Percentiles rank a stretch among this genome's conserved stretches.
These are phyloP conservation scores for Fulvia fulva DNA, from an alignment of 2,329 filamentous ascomycete species.

Conservation along the genomic window DNA sequence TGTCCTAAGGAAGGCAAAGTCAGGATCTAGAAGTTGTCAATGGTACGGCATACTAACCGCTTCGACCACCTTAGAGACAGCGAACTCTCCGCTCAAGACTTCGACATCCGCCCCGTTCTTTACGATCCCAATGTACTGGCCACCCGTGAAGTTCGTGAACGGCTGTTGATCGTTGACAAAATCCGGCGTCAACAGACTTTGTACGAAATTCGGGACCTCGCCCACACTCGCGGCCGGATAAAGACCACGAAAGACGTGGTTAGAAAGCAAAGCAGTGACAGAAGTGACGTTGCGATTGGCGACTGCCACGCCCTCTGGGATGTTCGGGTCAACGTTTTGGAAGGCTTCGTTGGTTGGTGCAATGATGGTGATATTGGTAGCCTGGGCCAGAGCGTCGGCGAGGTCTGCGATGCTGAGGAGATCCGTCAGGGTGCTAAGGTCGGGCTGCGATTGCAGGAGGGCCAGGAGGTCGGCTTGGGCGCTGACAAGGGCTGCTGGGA, in stretches of 20 bases:
- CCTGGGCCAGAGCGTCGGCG: slow-evolving; percentile 7
- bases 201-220: slow-evolving; percentile 9
- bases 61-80: slow-evolving; percentile 33
- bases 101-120: slow-evolving; percentile 33
- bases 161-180: slow-evolving; percentile 35
- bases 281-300: slow-evolving; percentile 4
- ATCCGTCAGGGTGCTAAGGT: slow-evolving; percentile 7
- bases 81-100: slow-evolving; percentile 35
- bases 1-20: slow-evolving; percentile 1
- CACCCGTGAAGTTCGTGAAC: slow-evolving; percentile 37
- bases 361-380: slow-evolving; percentile 56
- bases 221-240: slow-evolving; percentile 1
- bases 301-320: slow-evolving; percentile 6
- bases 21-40: not conserved
- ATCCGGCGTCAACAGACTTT: slow-evolving; percentile 4
- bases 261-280: slow-evolving; percentile 3
- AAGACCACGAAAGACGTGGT: slow-evolving; percentile 7
- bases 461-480: slow-evolving; percentile 8
- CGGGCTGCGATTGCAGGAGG: slow-evolving; percentile 5
- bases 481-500: not conserved
- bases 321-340: slow-evolving; percentile 39
- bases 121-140: slow-evolving; percentile 36
- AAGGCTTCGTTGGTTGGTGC: slow-evolving; percentile 59
- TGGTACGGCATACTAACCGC: slow-evolving; percentile 17
- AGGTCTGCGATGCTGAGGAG: slow-evolving; percentile 11